Evolutionary conservation across 176 grass and related monocot genomes (phyloP).

Genomic region (Raddia guianensis): DNA sequence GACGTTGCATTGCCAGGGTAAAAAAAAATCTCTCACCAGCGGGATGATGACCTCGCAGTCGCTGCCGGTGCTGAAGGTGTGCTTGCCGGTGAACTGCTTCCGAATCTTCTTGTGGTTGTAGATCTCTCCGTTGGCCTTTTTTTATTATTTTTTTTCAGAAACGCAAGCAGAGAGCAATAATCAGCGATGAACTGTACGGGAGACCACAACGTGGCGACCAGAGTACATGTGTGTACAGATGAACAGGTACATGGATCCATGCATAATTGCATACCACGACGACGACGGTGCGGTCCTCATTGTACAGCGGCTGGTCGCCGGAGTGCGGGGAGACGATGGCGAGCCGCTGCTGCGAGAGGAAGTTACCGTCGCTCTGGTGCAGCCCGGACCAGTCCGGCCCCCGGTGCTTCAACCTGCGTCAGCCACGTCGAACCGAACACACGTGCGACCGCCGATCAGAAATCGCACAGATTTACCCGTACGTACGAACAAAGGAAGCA

Average conservation of each 20-base stretch:
- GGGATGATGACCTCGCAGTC: conserved; percentile 97
- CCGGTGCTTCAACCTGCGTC: conserved; percentile 80
- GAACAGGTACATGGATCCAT: too few species aligned
- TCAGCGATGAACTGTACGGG: background rate
- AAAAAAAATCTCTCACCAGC: conserved; percentile 52
- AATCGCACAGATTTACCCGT: background rate
- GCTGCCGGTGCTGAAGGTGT: conserved; percentile 88
- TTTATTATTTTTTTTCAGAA: background rate
- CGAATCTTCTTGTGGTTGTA: conserved; percentile 91
- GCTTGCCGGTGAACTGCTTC: conserved; percentile 60
- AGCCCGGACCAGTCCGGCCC: conserved; percentile 92
- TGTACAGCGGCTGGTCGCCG: conserved; percentile 96
- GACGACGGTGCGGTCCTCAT: conserved; percentile 73
- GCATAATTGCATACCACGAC: conserved; percentile 64
- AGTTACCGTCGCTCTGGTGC: conserved; percentile 82
- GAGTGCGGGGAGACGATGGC: conserved; percentile 85
- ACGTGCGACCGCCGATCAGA: background rate
- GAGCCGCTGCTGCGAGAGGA: conserved; percentile 86
- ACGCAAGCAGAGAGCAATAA: background rate
- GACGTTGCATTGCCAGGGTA: background rate
- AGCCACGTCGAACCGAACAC: background rate
- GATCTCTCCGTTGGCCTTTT: conserved; percentile 97
- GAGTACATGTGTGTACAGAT: background rate
- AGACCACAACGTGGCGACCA: background rate
- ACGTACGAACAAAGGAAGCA: background rate